phyloP scores from a whole-genome alignment of 73 alveolate species.

The Breviolum minutum region DNA sequence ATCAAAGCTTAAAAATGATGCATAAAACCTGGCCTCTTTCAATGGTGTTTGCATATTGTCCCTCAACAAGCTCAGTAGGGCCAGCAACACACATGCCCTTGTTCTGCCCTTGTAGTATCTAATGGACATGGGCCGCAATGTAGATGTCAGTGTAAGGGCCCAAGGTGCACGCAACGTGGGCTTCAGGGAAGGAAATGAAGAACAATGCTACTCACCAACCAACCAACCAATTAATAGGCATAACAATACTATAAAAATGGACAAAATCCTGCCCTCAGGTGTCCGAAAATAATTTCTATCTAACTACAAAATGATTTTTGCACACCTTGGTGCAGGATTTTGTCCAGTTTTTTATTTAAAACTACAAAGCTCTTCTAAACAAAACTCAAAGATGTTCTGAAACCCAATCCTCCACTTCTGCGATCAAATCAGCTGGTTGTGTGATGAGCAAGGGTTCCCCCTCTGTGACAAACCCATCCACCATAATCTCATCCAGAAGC shows the following conservation, averaged over 20 bases:
- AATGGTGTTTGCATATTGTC: neutral
- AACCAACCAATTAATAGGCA: neutral
- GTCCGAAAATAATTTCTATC: too few species aligned
- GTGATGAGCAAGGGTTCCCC: slow-evolving; percentile 14
- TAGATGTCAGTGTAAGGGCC: neutral
- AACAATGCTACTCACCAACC: neutral
- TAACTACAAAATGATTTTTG: too few species aligned
- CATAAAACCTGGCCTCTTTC: neutral
- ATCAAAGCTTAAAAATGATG: too few species aligned
- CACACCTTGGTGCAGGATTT: too few species aligned
- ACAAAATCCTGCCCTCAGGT: too few species aligned
- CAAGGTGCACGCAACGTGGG: neutral
- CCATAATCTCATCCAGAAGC: slow-evolving; percentile 25
- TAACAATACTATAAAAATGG: neutral
- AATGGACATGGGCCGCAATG: neutral
- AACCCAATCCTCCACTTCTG: slow-evolving; percentile 1
- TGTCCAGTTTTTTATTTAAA: too few species aligned
- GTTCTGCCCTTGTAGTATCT: slow-evolving; percentile 54
- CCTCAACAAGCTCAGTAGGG: neutral
- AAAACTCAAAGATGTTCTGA: neutral
- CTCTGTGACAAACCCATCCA: slow-evolving; percentile 3
- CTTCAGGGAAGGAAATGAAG: neutral
- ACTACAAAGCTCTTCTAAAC: too few species aligned
- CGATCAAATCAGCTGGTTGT: slow-evolving; percentile 15
- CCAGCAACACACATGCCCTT: neutral